phyloP scores from a whole-genome alignment of 345 rosid species.

The Gossypium sturtianum region DNA sequence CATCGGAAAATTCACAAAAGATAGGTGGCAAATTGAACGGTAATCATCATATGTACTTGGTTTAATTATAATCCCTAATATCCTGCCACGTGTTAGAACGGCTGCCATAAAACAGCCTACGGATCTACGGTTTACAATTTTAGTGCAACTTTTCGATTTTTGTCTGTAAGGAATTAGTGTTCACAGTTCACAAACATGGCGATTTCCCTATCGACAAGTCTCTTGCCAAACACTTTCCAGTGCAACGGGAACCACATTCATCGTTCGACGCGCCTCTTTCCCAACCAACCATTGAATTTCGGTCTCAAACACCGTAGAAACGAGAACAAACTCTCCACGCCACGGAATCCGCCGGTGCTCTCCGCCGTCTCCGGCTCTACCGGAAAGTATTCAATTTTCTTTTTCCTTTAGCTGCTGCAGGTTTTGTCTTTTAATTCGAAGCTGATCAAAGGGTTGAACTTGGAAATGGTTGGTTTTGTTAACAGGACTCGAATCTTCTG shows the following conservation, averaged over 20 bases:
- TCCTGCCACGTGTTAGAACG: conserved; percentile 29
- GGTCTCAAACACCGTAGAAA: neutral
- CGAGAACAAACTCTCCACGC: conserved; percentile 8
- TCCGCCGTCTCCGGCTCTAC: conserved; percentile 59
- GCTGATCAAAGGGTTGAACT: neutral
- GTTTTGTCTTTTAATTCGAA: neutral
- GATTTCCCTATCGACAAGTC: conserved; percentile 1
- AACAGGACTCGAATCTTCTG: conserved; percentile 33
- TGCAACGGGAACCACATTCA: neutral
- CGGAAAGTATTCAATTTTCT: conserved; percentile 30
- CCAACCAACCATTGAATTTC: neutral
- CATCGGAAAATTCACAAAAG: too few species aligned
- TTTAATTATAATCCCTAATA: neutral
- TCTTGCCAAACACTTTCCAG: conserved; percentile 7
- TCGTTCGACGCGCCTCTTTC: neutral
- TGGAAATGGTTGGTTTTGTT: conserved; percentile 6
- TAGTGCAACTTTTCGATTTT: neutral
- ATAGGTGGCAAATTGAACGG: neutral
- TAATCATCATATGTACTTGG: neutral
- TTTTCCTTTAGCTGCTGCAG: neutral
- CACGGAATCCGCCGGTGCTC: conserved; percentile 23
- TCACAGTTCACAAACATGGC: conserved; percentile 2
- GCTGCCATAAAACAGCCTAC: conserved; percentile 29
- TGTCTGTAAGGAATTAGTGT: neutral
- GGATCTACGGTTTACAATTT: conserved; percentile 19